Percentiles rank a stretch among this genome's conserved stretches.
Conservation (phyloP, 2,329 filamentous ascomycete genomes). For the Diaporthe sp. region DNA sequence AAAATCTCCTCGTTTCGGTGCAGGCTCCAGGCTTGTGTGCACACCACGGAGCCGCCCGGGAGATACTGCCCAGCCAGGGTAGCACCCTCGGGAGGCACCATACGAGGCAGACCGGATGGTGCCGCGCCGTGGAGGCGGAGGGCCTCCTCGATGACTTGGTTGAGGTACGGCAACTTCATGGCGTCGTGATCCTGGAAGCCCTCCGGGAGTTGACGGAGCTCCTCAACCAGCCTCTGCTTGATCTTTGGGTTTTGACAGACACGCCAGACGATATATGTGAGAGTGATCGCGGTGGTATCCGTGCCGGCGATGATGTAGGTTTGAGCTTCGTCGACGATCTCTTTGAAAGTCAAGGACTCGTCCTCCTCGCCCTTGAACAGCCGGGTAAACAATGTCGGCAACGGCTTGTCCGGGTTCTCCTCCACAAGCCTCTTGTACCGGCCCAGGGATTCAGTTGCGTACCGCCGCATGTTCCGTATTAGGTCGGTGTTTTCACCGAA, state of each 20-base stretch:
- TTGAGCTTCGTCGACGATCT: conserved; percentile 57
- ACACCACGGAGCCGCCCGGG: conserved; percentile 55
- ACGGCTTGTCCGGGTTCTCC: conserved; percentile 17
- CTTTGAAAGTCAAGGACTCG: conserved; percentile 46
- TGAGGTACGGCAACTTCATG: conserved; percentile 56
- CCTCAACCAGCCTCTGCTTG: conserved; percentile 50
- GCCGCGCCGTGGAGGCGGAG: conserved; percentile 59
- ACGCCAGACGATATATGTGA: conserved; percentile 63
- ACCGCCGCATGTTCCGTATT: neutral
- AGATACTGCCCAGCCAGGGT: conserved; percentile 56
- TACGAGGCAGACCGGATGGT: conserved; percentile 56
- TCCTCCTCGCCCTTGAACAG: conserved; percentile 53
- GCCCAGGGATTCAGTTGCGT: conserved; percentile 17
- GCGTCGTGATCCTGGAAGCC: conserved; percentile 52
- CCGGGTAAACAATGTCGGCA: conserved; percentile 55
- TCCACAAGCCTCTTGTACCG: conserved; percentile 31
- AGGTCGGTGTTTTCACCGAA: conserved; percentile 27
- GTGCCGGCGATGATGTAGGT: conserved; percentile 64
- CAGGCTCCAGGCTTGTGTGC: conserved; percentile 61
- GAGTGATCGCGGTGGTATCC: conserved; percentile 64
- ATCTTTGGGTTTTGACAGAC: conserved; percentile 51
- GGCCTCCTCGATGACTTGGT: conserved; percentile 60
- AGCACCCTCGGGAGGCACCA: conserved; percentile 56
- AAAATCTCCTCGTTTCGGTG: conserved; percentile 60
- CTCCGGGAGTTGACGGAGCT: conserved; percentile 52